Base-by-base conservation (phyloP, 306 rosid species). In the Fagus sylvatica region DNA sequence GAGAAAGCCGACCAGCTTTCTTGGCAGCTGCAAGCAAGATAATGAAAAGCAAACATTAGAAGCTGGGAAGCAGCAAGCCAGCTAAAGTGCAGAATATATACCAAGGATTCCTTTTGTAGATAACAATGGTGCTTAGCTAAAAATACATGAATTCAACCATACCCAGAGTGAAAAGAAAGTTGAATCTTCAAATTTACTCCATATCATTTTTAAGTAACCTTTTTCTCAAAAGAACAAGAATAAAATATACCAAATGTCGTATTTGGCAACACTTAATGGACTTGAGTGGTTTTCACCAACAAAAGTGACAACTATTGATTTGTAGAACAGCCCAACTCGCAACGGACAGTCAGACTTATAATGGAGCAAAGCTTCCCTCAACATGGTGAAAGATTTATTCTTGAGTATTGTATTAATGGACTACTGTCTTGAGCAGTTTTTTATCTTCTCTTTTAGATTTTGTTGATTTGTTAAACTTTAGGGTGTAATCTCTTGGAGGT, bases 1-100 rank as follows among this genome's bases (percentile, higher is more conserved):
- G 80, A 42, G 61, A 81, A 73, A 88, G 75, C 59, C 65, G 66
- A 17, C 69, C 51, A 1, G 6, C 81, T 82, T 76, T 88, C n/a
- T 78, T 88, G 61, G 82, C 86, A 79, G 81, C 92, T 86, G 79
- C 85, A 89, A 74, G 79, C 56, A 78, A 28, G 73, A 75, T 65
- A 62, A 37, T 37, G 71, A 74, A 70, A n/a, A 61, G 13, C 13
- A 73, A 42, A 60, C 65, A 57, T 79, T 49, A 83, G 81, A 54
- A 82, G 77, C 72, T 34, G 30, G 2, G 59, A 13, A 81, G n/a
- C 33, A 49, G 54, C 53, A 53, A 76, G 37, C 40, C 3, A 16
- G 78, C 1, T 51, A 72, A 46, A 72, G 6, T 17, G 33, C 16
- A 4, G 39, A 49, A 46, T 19, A 32, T 28, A 60, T 60, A 12